Evolutionary conservation across 805 yeast species (phyloP).

Genomic region (Maudiozyma bulderi): DNA sequence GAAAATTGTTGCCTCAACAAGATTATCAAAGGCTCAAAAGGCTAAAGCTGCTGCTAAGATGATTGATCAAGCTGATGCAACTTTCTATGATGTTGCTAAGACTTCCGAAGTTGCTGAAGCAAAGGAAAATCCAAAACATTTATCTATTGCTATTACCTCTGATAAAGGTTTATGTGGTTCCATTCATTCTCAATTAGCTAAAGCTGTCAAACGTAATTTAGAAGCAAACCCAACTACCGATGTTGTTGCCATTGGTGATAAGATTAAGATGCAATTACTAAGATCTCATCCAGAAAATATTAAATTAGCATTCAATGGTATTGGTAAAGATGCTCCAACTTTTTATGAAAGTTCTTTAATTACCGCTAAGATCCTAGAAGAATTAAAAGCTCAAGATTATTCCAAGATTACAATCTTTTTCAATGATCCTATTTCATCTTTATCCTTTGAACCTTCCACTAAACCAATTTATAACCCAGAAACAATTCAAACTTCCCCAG

Average conservation of each 20-base stretch:
- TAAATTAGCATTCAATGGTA: conserved; percentile 73
- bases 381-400: conserved; percentile 38
- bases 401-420: conserved; percentile 70
- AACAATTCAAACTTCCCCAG: conserved; percentile 75
- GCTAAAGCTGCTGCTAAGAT: conserved; percentile 84
- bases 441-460: conserved; percentile 77
- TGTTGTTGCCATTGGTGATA: conserved; percentile 87
- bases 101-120: conserved; percentile 46
- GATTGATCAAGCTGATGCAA: conserved; percentile 69
- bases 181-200: conserved; percentile 89
- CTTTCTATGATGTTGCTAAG: conserved; percentile 75
- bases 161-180: conserved; percentile 99
- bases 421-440: conserved; percentile 82
- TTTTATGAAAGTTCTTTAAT: conserved; percentile 83
- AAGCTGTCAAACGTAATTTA: conserved; percentile 62
- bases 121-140: conserved; percentile 44
- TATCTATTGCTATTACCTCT: conserved; percentile 82
- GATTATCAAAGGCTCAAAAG: conserved; percentile 89
- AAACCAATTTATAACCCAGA: conserved; percentile 58
- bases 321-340: conserved; percentile 95
- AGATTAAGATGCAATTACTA: conserved; percentile 76
- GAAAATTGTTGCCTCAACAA: conserved; percentile 98
- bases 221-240: conserved; percentile 57
- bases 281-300: conserved; percentile 70
- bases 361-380: conserved; percentile 68